Conservation (phyloP, 805 yeast genomes). For the Teunomyces stri region DNA sequence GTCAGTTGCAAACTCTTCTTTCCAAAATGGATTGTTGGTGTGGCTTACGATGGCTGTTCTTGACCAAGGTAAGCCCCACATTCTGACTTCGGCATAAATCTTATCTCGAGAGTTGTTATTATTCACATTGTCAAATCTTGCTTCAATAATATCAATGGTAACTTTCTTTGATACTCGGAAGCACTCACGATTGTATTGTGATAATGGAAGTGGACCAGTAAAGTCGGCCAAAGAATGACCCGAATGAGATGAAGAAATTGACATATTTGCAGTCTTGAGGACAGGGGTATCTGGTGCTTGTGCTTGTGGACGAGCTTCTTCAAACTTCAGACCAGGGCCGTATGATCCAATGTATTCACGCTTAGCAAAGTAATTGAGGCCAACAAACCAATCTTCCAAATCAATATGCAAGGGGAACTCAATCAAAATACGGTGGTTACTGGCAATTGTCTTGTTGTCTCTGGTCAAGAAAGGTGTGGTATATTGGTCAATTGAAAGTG, state of each 20-base stretch:
- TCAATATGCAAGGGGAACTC: constrained; percentile 68
- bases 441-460: constrained; percentile 33
- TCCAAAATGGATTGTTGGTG: constrained; percentile 68
- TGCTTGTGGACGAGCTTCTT: background rate
- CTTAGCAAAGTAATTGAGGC: constrained; percentile 60
- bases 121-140: constrained; percentile 42
- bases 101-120: constrained; percentile 12
- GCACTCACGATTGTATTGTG: constrained; percentile 16
- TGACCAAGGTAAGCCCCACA: constrained; percentile 77
- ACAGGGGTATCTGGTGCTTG: background rate
- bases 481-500: constrained; percentile 19
- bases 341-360: constrained; percentile 49
- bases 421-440: constrained; percentile 46
- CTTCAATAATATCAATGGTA: constrained; percentile 62
- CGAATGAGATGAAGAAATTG: constrained; percentile 2
- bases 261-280: background rate
- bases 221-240: constrained; percentile 1
- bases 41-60: constrained; percentile 64
- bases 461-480: constrained; percentile 26
- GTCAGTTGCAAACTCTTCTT: constrained; percentile 68
- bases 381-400: constrained; percentile 75
- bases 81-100: constrained; percentile 65
- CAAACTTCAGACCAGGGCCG: constrained; percentile 3
- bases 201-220: constrained; percentile 7
- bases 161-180: constrained; percentile 55